Evolutionary conservation across 164 flowering plant genomes (phyloP).

Genomic region (Sextonia rubra): DNA sequence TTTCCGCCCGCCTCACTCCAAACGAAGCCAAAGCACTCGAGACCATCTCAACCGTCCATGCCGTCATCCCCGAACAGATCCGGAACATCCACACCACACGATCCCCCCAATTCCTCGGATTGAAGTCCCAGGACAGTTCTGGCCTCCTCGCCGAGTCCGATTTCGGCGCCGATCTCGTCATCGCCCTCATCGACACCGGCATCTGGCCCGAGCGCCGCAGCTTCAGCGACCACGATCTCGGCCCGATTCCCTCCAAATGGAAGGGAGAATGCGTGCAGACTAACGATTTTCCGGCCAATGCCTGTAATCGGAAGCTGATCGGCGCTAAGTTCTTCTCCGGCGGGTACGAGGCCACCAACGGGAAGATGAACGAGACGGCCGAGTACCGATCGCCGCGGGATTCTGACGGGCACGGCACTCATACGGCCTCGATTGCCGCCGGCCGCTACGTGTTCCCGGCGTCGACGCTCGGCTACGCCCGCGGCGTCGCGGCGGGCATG

Average conservation of each 20-base stretch:
- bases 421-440: conserved; percentile 94
- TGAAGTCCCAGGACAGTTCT: conserved; percentile 46
- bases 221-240: conserved; percentile 61
- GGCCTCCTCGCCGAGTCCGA: conserved; percentile 81
- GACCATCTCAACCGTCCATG: conserved; percentile 32
- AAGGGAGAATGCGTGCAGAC: conserved; percentile 56
- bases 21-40: conserved; percentile 38
- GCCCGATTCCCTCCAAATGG: conserved; percentile 72
- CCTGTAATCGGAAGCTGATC: conserved; percentile 73
- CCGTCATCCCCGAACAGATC: conserved; percentile 73
- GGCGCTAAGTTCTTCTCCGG: conserved; percentile 71
- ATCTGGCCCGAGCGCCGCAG: conserved; percentile 89
- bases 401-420: conserved; percentile 95
- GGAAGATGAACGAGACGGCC: conserved; percentile 68
- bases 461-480: conserved; percentile 75
- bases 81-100: conserved; percentile 78
- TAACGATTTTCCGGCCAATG: conserved; percentile 30
- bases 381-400: conserved; percentile 78
- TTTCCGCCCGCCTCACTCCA: conserved; percentile 61
- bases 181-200: conserved; percentile 89
- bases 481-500: conserved; percentile 91
- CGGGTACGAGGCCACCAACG: conserved; percentile 84
- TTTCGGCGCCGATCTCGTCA: conserved; percentile 90
- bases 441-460: conserved; percentile 89
- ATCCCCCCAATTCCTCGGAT: conserved; percentile 83